A percentile compares a stretch with the other conserved stretches of the same genome.
phyloP scores from a whole-genome alignment of 2,329 filamentous ascomycete genomes.

The Talaromyces sp. region DNA sequence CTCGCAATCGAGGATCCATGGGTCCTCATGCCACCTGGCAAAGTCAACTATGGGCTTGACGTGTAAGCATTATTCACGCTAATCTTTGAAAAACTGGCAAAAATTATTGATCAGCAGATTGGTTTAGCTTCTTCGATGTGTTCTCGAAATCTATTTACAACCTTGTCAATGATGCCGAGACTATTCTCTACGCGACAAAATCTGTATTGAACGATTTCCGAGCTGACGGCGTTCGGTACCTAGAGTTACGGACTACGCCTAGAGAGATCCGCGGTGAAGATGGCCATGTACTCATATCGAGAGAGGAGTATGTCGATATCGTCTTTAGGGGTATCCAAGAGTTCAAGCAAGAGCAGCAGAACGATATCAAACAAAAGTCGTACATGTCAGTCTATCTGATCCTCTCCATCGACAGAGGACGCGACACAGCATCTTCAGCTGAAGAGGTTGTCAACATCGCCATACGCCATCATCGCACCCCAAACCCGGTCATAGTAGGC shows the following conservation, averaged over 20 bases:
- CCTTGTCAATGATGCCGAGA: conserved; percentile 62
- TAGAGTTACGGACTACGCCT: conserved; percentile 78
- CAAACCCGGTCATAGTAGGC: conserved; percentile 55
- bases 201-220: conserved; percentile 66
- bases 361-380: not conserved
- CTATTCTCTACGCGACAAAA: conserved; percentile 60
- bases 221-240: conserved; percentile 68
- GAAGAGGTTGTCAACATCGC: conserved; percentile 64
- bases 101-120: not conserved
- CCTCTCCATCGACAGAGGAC: conserved; percentile 68
- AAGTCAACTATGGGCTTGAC: conserved; percentile 66
- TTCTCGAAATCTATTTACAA: conserved; percentile 78
- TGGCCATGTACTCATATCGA: conserved; percentile 50
- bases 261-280: conserved; percentile 51
- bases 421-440: conserved; percentile 56
- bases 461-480: conserved; percentile 51
- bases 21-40: conserved; percentile 64
- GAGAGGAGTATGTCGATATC: conserved; percentile 61
- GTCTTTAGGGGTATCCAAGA: conserved; percentile 62
- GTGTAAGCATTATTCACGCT: conserved; percentile 51
- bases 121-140: conserved; percentile 67
- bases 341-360: conserved; percentile 41
- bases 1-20: conserved; percentile 65
- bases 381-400: conserved; percentile 64
- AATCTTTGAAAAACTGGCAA: too few species aligned